Conservation (phyloP, 352 stramenopile species). For the Saprolegnia parasitica region DNA sequence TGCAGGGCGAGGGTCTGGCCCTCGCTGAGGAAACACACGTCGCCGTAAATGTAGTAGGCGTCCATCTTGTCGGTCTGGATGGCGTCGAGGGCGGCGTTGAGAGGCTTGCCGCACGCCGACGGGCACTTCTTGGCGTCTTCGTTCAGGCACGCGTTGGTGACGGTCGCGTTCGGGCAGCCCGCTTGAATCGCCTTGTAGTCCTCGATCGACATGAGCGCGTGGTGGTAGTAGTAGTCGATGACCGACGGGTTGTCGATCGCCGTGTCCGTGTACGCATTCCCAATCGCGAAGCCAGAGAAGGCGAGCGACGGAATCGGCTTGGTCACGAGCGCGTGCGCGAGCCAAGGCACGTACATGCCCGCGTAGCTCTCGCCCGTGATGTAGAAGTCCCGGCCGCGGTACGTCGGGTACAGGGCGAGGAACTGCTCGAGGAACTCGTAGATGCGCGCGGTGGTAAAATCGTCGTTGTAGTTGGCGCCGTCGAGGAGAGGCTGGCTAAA, state of each 20-base stretch:
- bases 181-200: too few relatives aligned
- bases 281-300: slow-evolving; percentile 45
- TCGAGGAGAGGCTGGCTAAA: slow-evolving; percentile 19
- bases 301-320: slow-evolving; percentile 35
- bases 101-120: neutral
- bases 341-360: slow-evolving; percentile 34
- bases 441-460: neutral
- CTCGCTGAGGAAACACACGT: slow-evolving; percentile 44
- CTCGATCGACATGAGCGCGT: too few relatives aligned
- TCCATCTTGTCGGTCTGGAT: too few relatives aligned
- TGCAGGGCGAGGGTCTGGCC: slow-evolving; percentile 45
- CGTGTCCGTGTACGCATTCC: too few relatives aligned
- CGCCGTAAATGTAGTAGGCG: slow-evolving; percentile 59
- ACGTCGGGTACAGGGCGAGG: slow-evolving; percentile 57
- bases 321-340: slow-evolving; percentile 2
- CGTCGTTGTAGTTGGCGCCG: slow-evolving; percentile 36
- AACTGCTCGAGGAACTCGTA: slow-evolving; percentile 33
- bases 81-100: slow-evolving; percentile 42
- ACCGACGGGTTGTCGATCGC: too few relatives aligned
- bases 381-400: slow-evolving; percentile 41
- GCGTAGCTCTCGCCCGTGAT: slow-evolving; percentile 36
- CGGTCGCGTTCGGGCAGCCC: too few relatives aligned
- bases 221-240: too few relatives aligned
- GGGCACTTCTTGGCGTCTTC: too few relatives aligned
- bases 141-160: too few relatives aligned